Evolutionary conservation across 495 filamentous ascomycete species (phyloP), one percentile per base, ranked within the genome.

Genomic region (Hypomontagnella submonticulosa): DNA sequence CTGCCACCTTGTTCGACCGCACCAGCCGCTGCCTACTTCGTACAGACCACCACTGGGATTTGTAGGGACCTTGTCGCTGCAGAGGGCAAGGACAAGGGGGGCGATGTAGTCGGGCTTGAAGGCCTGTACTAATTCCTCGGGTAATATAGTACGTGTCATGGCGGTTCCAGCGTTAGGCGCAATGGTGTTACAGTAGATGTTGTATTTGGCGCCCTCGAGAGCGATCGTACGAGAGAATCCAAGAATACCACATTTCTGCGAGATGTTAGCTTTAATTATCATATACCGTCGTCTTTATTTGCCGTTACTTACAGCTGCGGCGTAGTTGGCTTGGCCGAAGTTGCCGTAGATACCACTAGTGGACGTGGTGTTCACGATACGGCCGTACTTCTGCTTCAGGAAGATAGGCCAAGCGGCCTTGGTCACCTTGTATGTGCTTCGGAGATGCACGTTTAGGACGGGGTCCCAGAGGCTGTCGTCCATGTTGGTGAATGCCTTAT

Each of bases 41-140:
- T 89, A 99, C n/a, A 99, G 87, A 50, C 88, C 89, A 68, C 94
- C 94, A 62, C 93, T 97, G 10, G 87, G 85, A 66, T 91, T 88
- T 64, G 89, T 86, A 23, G 94, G 94, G 18, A 90, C 83, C 73
- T 91, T 91, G 79, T 99, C 95, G 54, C 92, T 95, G 81, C 86
- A 90, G 40, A 99, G 89, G 32, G 92, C 87, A 23, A 90, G 89
- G 46, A 99, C 94, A 38, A 97, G 76, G 44, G 95, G 95, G 42
- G 95, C 95, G 77, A 99, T 93, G 75, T 98, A 97, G 70, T 97
- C 95, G 42, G 95, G 95, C 88, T 99, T 99, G 87, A 99, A 97
- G 34, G 95, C 96, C 83, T 97, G 94, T 41, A 99, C 93, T 83
- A 98, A 88, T 80, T 98, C 95, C 71, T 97, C 92, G 36, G 95